These are phyloP conservation scores for Kalmanozyma brasiliensis DNA, from an alignment of 1,284 basidiomycete species.

Conservation along the genomic window DNA sequence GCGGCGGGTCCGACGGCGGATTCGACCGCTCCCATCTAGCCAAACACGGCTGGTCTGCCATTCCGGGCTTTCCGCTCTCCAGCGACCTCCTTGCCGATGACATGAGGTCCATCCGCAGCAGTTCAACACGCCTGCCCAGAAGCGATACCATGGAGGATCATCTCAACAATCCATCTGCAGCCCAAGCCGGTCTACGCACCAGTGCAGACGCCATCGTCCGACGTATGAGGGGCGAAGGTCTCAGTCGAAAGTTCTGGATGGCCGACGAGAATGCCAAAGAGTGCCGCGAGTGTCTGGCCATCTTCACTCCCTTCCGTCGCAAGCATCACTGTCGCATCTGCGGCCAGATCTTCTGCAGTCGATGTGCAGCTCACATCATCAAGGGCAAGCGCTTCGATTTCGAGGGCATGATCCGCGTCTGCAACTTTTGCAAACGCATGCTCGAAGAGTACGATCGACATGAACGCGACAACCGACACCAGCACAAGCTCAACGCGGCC, in stretches of 20 bases:
- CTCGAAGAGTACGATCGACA: slow-evolving; percentile 75
- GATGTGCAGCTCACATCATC: slow-evolving; percentile 94
- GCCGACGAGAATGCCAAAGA: slow-evolving; percentile 91
- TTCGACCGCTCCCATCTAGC: slow-evolving; percentile 45
- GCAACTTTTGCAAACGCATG: slow-evolving; percentile 92
- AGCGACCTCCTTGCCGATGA: slow-evolving; percentile 64
- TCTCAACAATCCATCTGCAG: slow-evolving; percentile 21
- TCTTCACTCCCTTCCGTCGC: slow-evolving; percentile 62
- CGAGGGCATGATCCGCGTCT: slow-evolving; percentile 89
- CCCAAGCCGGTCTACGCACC: slow-evolving; percentile 49
- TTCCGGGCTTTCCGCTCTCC: slow-evolving; percentile 61
- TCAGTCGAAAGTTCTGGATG: slow-evolving; percentile 67
- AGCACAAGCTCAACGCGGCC: slow-evolving; percentile 25
- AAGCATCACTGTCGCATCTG: slow-evolving; percentile 68
- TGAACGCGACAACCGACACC: slow-evolving; percentile 30
- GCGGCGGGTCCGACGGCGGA: slow-evolving; percentile 23
- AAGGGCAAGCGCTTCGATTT: slow-evolving; percentile 93
- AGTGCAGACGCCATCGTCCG: slow-evolving; percentile 61
- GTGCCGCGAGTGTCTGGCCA: slow-evolving; percentile 63
- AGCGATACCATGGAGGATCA: slow-evolving; percentile 53
- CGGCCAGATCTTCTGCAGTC: slow-evolving; percentile 66
- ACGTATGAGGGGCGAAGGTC: slow-evolving; percentile 59
- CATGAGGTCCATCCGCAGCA: slow-evolving; percentile 52
- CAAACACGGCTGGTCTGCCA: slow-evolving; percentile 52
- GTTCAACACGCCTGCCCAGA: slow-evolving; percentile 48